Conservation (phyloP, 352 stramenopile species). For the Phytophthora vignae region DNA sequence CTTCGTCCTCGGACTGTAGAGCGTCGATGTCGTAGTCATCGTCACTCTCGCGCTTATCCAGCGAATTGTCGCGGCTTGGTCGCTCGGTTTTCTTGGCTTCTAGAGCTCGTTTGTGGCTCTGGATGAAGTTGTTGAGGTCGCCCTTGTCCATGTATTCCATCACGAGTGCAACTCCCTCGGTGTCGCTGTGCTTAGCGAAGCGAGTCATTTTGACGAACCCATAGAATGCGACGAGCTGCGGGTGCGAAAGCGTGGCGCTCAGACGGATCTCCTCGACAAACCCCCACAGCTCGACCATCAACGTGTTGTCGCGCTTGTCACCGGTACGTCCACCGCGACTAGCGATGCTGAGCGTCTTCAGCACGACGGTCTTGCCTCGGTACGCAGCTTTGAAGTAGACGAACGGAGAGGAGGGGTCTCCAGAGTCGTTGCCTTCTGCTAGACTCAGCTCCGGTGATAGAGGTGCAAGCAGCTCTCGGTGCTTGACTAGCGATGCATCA, state of each 20-base stretch:
- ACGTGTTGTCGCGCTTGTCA: not conserved
- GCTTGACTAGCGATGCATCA: constrained; percentile 14
- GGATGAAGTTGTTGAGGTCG: constrained; percentile 50
- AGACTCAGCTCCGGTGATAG: not conserved
- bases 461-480: constrained; percentile 7
- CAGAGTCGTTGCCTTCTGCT: not conserved
- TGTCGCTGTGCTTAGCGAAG: constrained; percentile 2
- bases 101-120: constrained; percentile 34
- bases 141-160: constrained; percentile 51
- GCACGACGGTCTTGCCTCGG: constrained; percentile 21
- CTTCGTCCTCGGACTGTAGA: constrained; percentile 8
- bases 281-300: constrained; percentile 12
- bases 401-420: constrained; percentile 30
- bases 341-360: constrained; percentile 27
- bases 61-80: not conserved
- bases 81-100: constrained; percentile 11
- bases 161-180: constrained; percentile 38
- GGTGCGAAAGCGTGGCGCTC: constrained; percentile 37
- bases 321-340: not conserved
- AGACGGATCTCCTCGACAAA: constrained; percentile 42
- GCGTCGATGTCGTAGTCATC: constrained; percentile 16
- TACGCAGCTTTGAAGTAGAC: constrained; percentile 40
- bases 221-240: constrained; percentile 39
- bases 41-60: constrained; percentile 6
- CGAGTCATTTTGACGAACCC: constrained; percentile 31